phyloP scores from a whole-genome alignment of 2,329 filamentous ascomycete genomes.

The Helminthosporium solani region DNA sequence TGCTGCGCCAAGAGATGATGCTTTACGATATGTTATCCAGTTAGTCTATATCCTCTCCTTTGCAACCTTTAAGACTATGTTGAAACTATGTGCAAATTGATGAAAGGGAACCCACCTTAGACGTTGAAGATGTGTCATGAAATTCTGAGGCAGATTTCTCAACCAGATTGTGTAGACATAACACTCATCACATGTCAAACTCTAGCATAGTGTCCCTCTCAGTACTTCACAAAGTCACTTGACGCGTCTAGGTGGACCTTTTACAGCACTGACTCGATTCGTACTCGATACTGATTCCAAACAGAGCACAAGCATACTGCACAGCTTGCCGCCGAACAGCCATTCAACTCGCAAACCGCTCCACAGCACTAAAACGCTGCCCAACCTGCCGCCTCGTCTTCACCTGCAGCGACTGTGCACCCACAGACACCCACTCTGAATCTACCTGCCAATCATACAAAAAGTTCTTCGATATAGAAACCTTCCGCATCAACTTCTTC shows the following conservation, averaged over 20 bases:
- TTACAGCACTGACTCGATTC: too few relatives aligned
- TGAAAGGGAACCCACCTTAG: too few relatives aligned
- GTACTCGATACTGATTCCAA: too few relatives aligned
- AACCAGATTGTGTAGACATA: too few relatives aligned
- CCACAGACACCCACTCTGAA: conserved; percentile 7
- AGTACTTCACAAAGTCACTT: too few relatives aligned
- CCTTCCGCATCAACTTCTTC: conserved; percentile 19
- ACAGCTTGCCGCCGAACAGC: conserved; percentile 14
- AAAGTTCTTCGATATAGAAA: conserved; percentile 11
- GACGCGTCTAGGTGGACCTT: too few relatives aligned
- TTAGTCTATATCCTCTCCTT: conserved; percentile 5
- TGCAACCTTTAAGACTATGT: too few relatives aligned
- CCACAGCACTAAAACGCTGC: conserved; percentile 13
- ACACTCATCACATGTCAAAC: too few relatives aligned
- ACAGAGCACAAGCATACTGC: conserved; percentile 21
- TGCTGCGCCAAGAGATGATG: conserved; percentile 10
- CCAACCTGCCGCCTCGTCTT: conserved; percentile 14
- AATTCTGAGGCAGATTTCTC: too few relatives aligned
- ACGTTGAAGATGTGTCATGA: too few relatives aligned
- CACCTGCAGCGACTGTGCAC: conserved; percentile 13
- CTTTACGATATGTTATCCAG: conserved; percentile 17
- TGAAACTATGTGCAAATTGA: too few relatives aligned
- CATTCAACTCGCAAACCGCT: conserved; percentile 14
- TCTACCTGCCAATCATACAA: conserved; percentile 13
- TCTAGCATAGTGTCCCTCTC: too few relatives aligned